Conservation (phyloP, 1,284 basidiomycete genomes). For the Leccinum holopus region DNA sequence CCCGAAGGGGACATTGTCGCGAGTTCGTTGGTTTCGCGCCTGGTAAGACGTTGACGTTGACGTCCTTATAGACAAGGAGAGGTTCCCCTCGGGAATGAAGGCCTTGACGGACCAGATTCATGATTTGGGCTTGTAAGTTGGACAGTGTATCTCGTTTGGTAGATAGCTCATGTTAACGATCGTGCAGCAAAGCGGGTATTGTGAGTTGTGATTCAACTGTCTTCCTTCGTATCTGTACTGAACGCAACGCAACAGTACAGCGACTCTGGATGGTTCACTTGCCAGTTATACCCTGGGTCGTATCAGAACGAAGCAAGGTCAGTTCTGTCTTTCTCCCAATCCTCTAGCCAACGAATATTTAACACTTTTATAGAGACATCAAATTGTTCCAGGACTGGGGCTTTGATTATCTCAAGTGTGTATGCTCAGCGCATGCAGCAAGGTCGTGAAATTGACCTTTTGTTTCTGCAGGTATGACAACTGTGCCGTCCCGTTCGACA, state of each 20-base stretch:
- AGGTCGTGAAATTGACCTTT: neutral
- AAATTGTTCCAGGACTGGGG: conserved; percentile 56
- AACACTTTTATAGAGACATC: conserved; percentile 37
- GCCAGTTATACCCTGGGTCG: conserved; percentile 34
- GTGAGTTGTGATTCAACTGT: conserved; percentile 30
- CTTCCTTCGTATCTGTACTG: conserved; percentile 1
- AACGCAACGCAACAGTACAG: conserved; percentile 26
- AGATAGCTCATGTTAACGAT: conserved; percentile 2
- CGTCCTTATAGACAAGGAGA: conserved; percentile 37
- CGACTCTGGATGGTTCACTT: conserved; percentile 36
- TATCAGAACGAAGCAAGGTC: conserved; percentile 33
- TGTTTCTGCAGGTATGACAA: conserved; percentile 51
- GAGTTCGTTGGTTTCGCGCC: conserved; percentile 25
- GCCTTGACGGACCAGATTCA: conserved; percentile 51
- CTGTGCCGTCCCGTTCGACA: conserved; percentile 57
- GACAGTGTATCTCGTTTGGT: neutral
- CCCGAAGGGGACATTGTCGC: conserved; percentile 48
- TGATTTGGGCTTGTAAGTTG: conserved; percentile 49
- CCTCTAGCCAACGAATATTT: neutral
- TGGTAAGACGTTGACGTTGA: neutral
- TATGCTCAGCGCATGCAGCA: neutral
- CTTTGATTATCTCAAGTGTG: conserved; percentile 58
- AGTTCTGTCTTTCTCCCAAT: neutral
- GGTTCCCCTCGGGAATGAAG: conserved; percentile 53
- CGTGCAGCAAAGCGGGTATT: conserved; percentile 50